These are phyloP conservation scores for Penicillium nordicum DNA, from an alignment of 2,329 filamentous ascomycete species.

Conservation along the genomic window DNA sequence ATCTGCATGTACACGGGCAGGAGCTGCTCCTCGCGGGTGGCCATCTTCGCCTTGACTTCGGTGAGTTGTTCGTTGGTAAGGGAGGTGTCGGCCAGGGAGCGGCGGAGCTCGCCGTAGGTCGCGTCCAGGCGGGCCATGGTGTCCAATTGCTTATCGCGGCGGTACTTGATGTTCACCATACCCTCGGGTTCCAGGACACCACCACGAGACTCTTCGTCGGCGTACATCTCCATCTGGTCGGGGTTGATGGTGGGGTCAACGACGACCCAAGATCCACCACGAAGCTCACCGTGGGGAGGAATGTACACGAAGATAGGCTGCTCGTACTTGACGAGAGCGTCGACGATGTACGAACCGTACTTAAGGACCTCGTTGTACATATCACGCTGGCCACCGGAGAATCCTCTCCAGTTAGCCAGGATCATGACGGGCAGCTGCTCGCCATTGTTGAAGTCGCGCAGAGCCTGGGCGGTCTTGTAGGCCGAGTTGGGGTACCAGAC, in stretches of 20 bases:
- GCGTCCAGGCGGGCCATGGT: constrained; percentile 94
- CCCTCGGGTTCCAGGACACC: constrained; percentile 97
- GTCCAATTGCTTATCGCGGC: constrained; percentile 92
- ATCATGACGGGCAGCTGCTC: constrained; percentile 99
- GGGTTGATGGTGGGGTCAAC: constrained; percentile 98
- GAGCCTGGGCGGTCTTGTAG: constrained; percentile 98
- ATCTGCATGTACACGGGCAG: constrained; percentile 93
- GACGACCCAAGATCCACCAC: constrained; percentile 98
- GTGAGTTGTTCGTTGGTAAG: constrained; percentile 71
- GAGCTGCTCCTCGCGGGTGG: constrained; percentile 77
- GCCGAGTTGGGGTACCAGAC: constrained; percentile 99
- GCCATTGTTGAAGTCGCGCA: constrained; percentile 98
- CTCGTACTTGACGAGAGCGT: constrained; percentile 96
- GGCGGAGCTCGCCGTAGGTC: constrained; percentile 77
- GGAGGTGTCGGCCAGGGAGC: constrained; percentile 65
- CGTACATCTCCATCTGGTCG: constrained; percentile 98
- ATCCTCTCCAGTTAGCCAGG: constrained; percentile 99
- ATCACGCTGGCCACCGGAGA: constrained; percentile 98
- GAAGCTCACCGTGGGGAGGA: constrained; percentile 90
- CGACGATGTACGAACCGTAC: constrained; percentile 98
- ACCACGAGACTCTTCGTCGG: constrained; percentile 88
- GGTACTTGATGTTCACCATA: constrained; percentile 98
- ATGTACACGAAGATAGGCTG: constrained; percentile 99
- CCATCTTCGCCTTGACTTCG: constrained; percentile 79
- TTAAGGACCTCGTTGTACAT: constrained; percentile 99